Base-by-base conservation (phyloP, 1,284 basidiomycete genomes). In the Mycena sp. region DNA sequence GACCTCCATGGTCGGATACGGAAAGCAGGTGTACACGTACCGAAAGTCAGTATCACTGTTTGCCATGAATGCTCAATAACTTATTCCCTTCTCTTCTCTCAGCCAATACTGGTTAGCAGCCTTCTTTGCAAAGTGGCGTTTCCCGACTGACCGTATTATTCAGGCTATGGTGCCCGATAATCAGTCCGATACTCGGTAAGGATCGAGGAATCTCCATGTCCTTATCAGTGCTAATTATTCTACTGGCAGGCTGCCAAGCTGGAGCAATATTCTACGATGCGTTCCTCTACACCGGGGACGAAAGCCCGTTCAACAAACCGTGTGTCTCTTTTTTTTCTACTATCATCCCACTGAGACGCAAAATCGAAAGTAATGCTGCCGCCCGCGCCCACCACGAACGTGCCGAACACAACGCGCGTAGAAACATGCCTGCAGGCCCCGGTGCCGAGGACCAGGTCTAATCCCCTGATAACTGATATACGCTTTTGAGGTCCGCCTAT, bases 81-180 rank as follows among this genome's bases (percentile, higher is more conserved):
- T 6, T 28, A 11, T 17, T 30, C 26, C 45, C 26, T 32, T 6
- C 5, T 9, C 55, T 57, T 48, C 6, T 40, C 29, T 4, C 55
- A 57, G 43, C 29, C 59, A 61, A 3, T 61, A 61, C 46, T 61
- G 59, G 59, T 58, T 83, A n/a, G n/a, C n/a, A n/a, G n/a, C n/a
- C n/a, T n/a, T n/a, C n/a, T n/a, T n/a, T n/a, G n/a, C n/a, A n/a
- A n/a, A n/a, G n/a, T n/a, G n/a, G n/a, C n/a, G n/a, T n/a, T n/a
- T n/a, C n/a, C n/a, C n/a, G n/a, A n/a, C n/a, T n/a, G n/a, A n/a
- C n/a, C n/a, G n/a, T n/a, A n/a, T n/a, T n/a, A n/a, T n/a, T n/a
- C n/a, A n/a, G n/a, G n/a, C n/a, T n/a, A 6, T 85, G 83, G 83
- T 78, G 78, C 35, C 79, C 81, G 7, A 72, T 81, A 17, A 69